Evolutionary conservation across 2,329 filamentous ascomycete genomes (phyloP), one percentile per base, ranked within the genome.

Genomic region (Trichoderma afroharzianum): DNA sequence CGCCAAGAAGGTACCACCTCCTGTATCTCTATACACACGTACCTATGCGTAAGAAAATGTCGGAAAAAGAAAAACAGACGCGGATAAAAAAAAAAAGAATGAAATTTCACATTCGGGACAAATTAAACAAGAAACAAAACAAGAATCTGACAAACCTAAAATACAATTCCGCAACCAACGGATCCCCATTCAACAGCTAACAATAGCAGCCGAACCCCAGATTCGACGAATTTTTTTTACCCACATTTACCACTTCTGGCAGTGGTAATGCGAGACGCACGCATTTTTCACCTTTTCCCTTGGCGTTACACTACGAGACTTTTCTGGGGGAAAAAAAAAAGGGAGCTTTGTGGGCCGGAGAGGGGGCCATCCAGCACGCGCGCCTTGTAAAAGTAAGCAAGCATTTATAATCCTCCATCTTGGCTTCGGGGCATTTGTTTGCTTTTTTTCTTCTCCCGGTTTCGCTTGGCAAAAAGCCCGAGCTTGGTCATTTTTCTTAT

Each of bases 371-470:
- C n/a, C n/a, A 43, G 36, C 36, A 43, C 12, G 14, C 33, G 33
- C 33, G 8, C 28, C 18, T 33, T 53, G 63, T 64, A 53, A 39
- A 39, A 43, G 36, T 43, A n/a, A n/a, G n/a, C n/a, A 18, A 64
- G 43, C 63, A 64, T 64, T 64, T 64, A 64, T 64, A 64, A 64
- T 64, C 33, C 63, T 14, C 43, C 53, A 18, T 32, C 33, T 58
- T 30, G 14, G 55, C 36, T 18, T 3, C 36, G 55, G 28, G 32
- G 57, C 36, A 43, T 43, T 39, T 21, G 11, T n/a, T 30, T n/a
- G 28, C 6, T 18, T 18, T 21, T 8, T 32, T n/a, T n/a, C n/a
- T 15, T 5, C 55, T 4, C 36, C 36, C 18, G 8, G 55, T 6
- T 32, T n/a, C 55, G 55, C 55, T 32, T 28, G 12, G 53, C 53